These are phyloP conservation scores for Yamadazyma philogaea DNA, from an alignment of 805 yeast species.

Conservation along the genomic window DNA sequence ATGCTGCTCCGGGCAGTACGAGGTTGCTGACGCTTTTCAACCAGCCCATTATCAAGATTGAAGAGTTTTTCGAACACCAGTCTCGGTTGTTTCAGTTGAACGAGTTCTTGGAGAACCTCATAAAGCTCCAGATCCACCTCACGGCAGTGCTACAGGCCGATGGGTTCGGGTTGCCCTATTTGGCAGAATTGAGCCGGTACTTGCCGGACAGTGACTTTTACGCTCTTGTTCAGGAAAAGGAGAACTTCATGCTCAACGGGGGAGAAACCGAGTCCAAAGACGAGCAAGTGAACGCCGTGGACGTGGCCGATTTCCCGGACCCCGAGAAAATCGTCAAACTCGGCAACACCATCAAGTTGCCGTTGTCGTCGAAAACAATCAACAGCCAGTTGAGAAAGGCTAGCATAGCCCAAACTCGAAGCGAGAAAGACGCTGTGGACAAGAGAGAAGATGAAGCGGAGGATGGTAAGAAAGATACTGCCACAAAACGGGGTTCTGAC, in stretches of 20 bases:
- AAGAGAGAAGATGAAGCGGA: neutral
- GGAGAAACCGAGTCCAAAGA: conserved; percentile 16
- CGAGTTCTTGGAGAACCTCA: conserved; percentile 27
- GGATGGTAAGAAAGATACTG: neutral
- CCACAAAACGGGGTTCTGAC: neutral
- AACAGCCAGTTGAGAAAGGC: conserved; percentile 24
- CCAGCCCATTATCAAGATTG: conserved; percentile 27
- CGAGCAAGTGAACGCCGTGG: conserved; percentile 4
- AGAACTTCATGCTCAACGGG: conserved; percentile 24
- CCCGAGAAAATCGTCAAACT: conserved; percentile 28
- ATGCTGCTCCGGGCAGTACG: neutral
- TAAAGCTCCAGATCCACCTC: conserved; percentile 22
- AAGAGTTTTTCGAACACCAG: conserved; percentile 27
- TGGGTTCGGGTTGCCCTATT: conserved; percentile 21
- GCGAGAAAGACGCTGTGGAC: neutral
- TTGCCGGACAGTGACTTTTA: conserved; percentile 25
- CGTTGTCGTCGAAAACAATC: conserved; percentile 28
- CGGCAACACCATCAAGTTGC: conserved; percentile 27
- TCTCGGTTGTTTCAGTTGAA: conserved; percentile 26
- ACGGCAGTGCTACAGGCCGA: conserved; percentile 17
- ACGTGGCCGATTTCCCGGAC: conserved; percentile 12
- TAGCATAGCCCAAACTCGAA: conserved; percentile 2
- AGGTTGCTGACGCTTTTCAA: conserved; percentile 16
- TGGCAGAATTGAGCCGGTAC: conserved; percentile 19
- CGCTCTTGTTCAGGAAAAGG: conserved; percentile 31